Evolutionary conservation across 1,284 basidiomycete genomes (phyloP).

Genomic region (Fomitiporia mediterranea): DNA sequence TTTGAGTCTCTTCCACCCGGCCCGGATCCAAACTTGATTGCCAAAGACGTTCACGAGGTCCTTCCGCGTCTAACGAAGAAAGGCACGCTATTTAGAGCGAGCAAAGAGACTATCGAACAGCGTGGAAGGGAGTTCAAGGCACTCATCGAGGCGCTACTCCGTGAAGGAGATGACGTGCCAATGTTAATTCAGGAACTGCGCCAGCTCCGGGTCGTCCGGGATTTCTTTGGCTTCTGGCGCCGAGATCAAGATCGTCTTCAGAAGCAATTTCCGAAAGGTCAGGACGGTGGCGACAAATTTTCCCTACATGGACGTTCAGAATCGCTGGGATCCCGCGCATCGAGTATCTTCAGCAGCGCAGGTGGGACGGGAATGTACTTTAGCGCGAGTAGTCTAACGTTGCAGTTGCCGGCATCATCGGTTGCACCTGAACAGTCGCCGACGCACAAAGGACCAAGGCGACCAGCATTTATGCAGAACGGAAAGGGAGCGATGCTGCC

Average conservation of each 20-base stretch:
- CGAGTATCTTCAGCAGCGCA: conserved; percentile 34
- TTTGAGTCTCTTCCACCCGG: conserved; percentile 83
- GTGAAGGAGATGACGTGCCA: conserved; percentile 47
- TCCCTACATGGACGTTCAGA: conserved; percentile 15
- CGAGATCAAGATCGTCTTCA: conserved; percentile 58
- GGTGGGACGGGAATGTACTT: conserved; percentile 38
- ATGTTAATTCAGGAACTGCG: conserved; percentile 61
- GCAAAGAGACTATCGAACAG: conserved; percentile 59
- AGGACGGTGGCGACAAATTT: conserved; percentile 29
- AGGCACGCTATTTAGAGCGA: conserved; percentile 64
- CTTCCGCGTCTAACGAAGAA: conserved; percentile 66
- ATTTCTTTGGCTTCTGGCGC: conserved; percentile 76
- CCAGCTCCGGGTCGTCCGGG: conserved; percentile 49
- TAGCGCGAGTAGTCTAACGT: conserved; percentile 38
- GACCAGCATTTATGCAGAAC: conserved; percentile 15
- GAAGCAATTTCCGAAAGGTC: conserved; percentile 30
- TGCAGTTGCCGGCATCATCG: conserved; percentile 34
- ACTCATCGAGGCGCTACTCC: conserved; percentile 55
- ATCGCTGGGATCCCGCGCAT: conserved; percentile 25
- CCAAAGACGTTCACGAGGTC: conserved; percentile 57
- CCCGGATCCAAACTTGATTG: conserved; percentile 65
- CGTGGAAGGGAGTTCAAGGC: conserved; percentile 53
- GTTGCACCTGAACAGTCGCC: conserved; percentile 26
- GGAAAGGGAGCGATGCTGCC: conserved; percentile 14
- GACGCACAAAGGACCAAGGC: conserved; percentile 6